A percentile compares a stretch with the other conserved stretches of the same genome.
phyloP scores from a whole-genome alignment of 441 rosid genomes.

The Bocquillonia castaneifolia region DNA sequence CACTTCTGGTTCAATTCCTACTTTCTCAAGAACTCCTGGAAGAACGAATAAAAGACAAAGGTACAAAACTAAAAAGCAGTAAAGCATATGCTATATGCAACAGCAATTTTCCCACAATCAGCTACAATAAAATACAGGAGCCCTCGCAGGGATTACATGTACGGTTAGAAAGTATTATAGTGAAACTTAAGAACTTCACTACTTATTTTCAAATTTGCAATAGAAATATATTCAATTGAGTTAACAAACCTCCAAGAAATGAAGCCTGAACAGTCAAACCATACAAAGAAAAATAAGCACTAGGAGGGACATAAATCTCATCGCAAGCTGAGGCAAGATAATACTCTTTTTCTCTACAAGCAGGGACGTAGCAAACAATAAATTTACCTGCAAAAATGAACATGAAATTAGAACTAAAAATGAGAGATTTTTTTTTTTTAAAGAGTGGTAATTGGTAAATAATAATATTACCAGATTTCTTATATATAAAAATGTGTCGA shows the following conservation, averaged over 20 bases:
- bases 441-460: too few species aligned
- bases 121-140: too few species aligned
- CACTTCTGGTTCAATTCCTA: constrained; percentile 85
- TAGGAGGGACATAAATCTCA: constrained; percentile 86
- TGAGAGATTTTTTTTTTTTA: too few species aligned
- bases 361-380: constrained; percentile 65
- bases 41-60: neutral
- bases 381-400: constrained; percentile 61
- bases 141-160: too few species aligned
- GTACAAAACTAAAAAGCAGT: too few species aligned
- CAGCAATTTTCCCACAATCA: too few species aligned
- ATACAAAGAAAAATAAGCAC: constrained; percentile 84
- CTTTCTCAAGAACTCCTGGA: constrained; percentile 81
- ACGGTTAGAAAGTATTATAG: too few species aligned
- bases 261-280: constrained; percentile 94
- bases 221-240: too few species aligned
- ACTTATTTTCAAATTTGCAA: too few species aligned
- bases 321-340: constrained; percentile 86
- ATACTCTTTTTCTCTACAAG: constrained; percentile 80
- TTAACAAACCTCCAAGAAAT: constrained; percentile 68
- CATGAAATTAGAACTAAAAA: constrained; percentile 9
- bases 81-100: too few species aligned
- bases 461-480: constrained; percentile 82
- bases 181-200: too few species aligned
- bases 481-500: constrained; percentile 72